phyloP scores from a whole-genome alignment of 2,329 filamentous ascomycete genomes.

The Sporothrix phasma region DNA sequence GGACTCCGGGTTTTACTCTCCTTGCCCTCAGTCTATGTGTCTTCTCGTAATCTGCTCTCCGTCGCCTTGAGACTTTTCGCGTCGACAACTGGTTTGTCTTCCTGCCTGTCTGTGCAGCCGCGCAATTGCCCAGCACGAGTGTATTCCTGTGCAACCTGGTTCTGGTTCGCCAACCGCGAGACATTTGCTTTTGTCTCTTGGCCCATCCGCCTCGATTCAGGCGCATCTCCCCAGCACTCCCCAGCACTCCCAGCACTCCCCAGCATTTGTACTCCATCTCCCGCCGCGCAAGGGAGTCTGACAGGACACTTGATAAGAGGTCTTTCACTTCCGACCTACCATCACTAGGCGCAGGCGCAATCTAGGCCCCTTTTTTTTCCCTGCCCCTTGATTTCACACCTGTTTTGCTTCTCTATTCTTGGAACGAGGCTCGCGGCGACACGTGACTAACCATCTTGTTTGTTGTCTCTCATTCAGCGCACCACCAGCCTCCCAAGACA shows the following conservation, averaged over 20 bases:
- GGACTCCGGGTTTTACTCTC: not conserved
- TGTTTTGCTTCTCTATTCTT: not conserved
- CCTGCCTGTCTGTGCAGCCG: not conserved
- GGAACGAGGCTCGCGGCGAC: not conserved
- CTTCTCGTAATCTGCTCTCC: not conserved
- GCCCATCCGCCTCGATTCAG: not conserved
- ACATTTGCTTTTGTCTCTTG: not conserved
- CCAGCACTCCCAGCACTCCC: not conserved
- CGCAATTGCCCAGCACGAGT: not conserved
- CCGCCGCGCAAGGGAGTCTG: not conserved
- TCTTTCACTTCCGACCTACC: not conserved
- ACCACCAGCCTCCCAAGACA: not conserved
- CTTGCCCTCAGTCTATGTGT: not conserved
- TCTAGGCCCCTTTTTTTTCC: too few species aligned
- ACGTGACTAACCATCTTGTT: conserved; percentile 1
- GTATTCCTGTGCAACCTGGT: conserved; percentile 5
- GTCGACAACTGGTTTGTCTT: not conserved
- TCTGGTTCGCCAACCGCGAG: not conserved
- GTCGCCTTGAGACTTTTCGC: not conserved
- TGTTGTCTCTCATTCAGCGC: not conserved
- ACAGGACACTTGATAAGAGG: not conserved
- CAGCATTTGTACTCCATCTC: not conserved
- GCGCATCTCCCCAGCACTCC: not conserved
- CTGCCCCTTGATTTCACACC: not conserved
- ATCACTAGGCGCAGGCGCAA: not conserved